Evolutionary conservation across 805 yeast species (phyloP), one percentile per base, ranked within the genome.

Genomic region (Metschnikowia proteae): DNA sequence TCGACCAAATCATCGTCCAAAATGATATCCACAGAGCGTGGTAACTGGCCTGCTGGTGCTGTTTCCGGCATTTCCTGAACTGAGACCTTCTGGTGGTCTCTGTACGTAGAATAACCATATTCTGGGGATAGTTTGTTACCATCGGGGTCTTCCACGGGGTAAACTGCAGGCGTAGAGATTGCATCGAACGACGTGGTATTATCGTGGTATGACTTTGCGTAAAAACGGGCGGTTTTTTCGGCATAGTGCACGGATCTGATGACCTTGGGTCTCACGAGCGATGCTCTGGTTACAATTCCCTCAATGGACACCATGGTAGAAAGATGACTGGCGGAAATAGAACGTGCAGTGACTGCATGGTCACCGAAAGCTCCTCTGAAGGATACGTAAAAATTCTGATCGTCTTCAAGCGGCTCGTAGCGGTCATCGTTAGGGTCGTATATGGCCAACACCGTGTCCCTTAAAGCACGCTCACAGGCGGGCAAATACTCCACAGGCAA

Each of bases 21-120:
- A n/a, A 92, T 81, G 25, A 92, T 86, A 62, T 94, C 99, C 32
- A 94, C 79, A 2, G 96, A 84, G 60, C 98, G 78, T 32, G 99
- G 99, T 54, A 94, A 75, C 70, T 92, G 98, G 48, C 99, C 99
- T 0, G 98, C 96, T 11, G 98, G 99, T 1, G 98, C 97, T 54
- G 84, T 77, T 70, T 94, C 98, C 1, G 99, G 98, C 88, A 94
- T 88, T 71, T 94, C 99, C 67, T 94, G 99, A 33, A 94, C 85
- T 0, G 97, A 81, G 33, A 94, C 79, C 35, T 89, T 86, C 69
- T 94, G 99, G 65, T 92, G 97, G 68, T 94, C 99, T 59, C 92
- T 78, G 65, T 88, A 94, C 28, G 95, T 89, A 6, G 91, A 84
- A 62, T 83, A 86, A 1, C 99, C 99, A 61, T 88, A 94, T 65